Base-by-base conservation (phyloP, 768 basidiomycete species). In the Auricularia heimuer region DNA sequence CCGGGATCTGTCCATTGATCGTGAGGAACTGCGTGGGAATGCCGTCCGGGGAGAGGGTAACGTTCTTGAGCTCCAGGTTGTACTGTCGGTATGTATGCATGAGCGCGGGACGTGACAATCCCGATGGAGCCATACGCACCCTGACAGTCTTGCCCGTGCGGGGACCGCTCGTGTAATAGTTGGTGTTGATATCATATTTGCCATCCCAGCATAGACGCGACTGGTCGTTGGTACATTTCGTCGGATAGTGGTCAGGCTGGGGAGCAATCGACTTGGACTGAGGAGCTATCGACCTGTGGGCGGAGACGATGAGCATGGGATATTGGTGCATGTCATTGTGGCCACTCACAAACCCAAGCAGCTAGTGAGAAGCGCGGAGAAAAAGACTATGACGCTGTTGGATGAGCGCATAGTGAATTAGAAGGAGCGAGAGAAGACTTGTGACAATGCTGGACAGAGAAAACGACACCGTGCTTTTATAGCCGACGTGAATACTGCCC, bases 201-300 rank as follows among this genome's bases (percentile, higher is more conserved):
- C 56, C 56, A 33, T 60, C 56, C 56, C 56, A 60, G 34, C 56
- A 60, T 21, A 60, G 56, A 18, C 56, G 56, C 24, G 56, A 60
- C 2, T 60, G 3, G 21, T 6, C 56, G 56, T 60, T 60, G 21
- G 47, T 51, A 18, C 47, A 51, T 21, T 51, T 51, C 18, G 47
- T 18, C 11, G 47, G 47, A 51, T 16, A 21, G 47, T 51, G 47
- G 47, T 10, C 18, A 4, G 47, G 21, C 18, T 51, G 18, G 4
- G 47, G 47, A 4, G 47, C 18, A 18, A 45, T 45, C 1, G 44
- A 11, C 44, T 2, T 45, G 44, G 44, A 1, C 14, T 8, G 14
- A 51, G 47, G 7, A 42, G 39, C 4, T 7, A 42, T 42, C 2
- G 39, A 42, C 39, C 39, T 42, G 39, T 14, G 39, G 12, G 39